Conservation (phyloP, 768 basidiomycete species). For the Suillus lakei region DNA sequence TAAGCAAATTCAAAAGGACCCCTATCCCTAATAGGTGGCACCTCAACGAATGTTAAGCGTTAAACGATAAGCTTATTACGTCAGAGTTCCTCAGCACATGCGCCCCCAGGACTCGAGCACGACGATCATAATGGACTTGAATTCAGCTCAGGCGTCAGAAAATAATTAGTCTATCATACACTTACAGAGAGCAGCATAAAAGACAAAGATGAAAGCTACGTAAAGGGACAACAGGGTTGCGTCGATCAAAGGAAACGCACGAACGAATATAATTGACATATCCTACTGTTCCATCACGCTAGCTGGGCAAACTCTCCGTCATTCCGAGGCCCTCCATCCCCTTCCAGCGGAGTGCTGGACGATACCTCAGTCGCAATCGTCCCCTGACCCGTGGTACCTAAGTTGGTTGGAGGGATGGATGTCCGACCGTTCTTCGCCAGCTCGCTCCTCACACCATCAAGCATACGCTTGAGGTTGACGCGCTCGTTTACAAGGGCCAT, state of each 20-base stretch:
- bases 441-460: slow-evolving; percentile 71
- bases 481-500: slow-evolving; percentile 83
- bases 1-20: no score
- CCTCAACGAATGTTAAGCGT: no score
- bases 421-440: slow-evolving; percentile 57
- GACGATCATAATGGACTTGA: not conserved
- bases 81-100: no score
- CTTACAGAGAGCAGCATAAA: not conserved
- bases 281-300: slow-evolving; percentile 30
- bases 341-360: slow-evolving; percentile 48
- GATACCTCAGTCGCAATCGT: slow-evolving; percentile 58
- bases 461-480: slow-evolving; percentile 66
- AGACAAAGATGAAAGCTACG: not conserved
- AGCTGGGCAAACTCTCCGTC: slow-evolving; percentile 62
- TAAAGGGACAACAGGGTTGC: not conserved
- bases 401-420: slow-evolving; percentile 39
- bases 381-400: slow-evolving; percentile 68
- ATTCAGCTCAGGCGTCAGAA: not conserved
- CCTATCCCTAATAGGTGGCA: no score
- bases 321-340: slow-evolving; percentile 56
- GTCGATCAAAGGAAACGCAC: slow-evolving; percentile 14
- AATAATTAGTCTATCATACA: slow-evolving; percentile 7
- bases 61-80: no score
- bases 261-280: slow-evolving; percentile 33
- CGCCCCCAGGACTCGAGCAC: not conserved